Evolutionary conservation across 768 basidiomycete species (phyloP).

Genomic region (Porphyrellus cyaneotinctus): DNA sequence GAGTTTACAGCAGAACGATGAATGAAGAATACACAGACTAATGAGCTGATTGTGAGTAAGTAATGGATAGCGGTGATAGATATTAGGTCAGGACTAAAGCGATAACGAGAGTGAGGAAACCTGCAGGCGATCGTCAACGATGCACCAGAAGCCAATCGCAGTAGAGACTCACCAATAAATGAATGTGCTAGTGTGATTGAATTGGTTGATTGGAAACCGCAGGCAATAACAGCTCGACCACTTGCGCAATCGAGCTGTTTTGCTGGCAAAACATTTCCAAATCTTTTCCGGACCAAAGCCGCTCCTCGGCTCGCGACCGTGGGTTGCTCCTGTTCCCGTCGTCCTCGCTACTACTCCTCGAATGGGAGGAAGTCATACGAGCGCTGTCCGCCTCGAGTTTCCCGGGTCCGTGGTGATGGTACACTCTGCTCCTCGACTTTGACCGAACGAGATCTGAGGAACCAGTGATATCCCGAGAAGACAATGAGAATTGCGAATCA

Average conservation of each 20-base stretch:
- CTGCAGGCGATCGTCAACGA: constrained; percentile 14
- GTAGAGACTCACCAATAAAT: constrained; percentile 21
- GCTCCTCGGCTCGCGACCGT: constrained; percentile 40
- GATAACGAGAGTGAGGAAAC: constrained; percentile 20
- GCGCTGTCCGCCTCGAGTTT: constrained; percentile 56
- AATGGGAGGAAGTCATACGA: constrained; percentile 20
- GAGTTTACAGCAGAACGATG: constrained; percentile 25
- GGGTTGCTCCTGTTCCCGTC: constrained; percentile 30
- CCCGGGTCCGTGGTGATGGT: constrained; percentile 60
- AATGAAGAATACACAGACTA: constrained; percentile 29
- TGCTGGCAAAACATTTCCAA: constrained; percentile 82
- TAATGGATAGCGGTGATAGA: constrained; percentile 26
- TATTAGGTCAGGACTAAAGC: constrained; percentile 20
- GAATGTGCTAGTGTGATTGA: constrained; percentile 19
- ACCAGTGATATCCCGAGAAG: constrained; percentile 22
- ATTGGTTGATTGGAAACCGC: constrained; percentile 40
- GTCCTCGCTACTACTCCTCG: constrained; percentile 30
- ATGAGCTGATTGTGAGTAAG: constrained; percentile 25
- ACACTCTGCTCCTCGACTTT: constrained; percentile 67
- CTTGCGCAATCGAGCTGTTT: constrained; percentile 78
- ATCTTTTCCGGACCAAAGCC: constrained; percentile 77
- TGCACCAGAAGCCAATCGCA: not conserved
- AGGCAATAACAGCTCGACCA: constrained; percentile 62
- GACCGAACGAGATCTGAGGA: constrained; percentile 50
- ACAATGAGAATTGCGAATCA: constrained; percentile 23